phyloP scores from a whole-genome alignment of 192 early-diverging fungal genomes.

The Coemansia sp. region DNA sequence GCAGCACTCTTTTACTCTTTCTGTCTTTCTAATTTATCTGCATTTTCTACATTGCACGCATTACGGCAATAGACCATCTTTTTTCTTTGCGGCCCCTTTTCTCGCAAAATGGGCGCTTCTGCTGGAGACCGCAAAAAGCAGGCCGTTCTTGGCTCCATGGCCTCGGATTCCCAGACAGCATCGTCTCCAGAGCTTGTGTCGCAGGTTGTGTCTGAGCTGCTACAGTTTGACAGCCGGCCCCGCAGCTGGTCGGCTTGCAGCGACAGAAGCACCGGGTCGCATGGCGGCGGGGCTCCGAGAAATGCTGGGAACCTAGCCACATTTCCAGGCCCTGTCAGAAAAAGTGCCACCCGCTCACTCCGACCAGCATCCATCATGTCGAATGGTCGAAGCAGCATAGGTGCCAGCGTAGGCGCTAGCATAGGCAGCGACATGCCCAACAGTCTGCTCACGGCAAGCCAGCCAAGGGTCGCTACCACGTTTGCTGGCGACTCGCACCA shows the following conservation, averaged over 20 bases:
- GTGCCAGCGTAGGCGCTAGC: not conserved
- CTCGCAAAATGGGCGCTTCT: slow-evolving; percentile 6
- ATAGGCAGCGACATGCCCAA: slow-evolving; percentile 2
- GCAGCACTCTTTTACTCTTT: not conserved
- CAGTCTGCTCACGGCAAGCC: slow-evolving; percentile 15
- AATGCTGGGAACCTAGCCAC: not conserved
- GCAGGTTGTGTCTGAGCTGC: slow-evolving; percentile 22
- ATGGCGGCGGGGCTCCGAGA: not conserved
- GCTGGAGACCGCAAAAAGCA: slow-evolving; percentile 7
- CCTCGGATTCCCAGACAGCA: slow-evolving; percentile 19
- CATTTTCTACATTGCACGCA: slow-evolving; percentile 7
- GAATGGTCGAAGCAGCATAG: slow-evolving; percentile 7
- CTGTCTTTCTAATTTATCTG: not conserved
- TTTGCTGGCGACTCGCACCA: slow-evolving; percentile 18
- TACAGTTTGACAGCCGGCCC: slow-evolving; percentile 33
- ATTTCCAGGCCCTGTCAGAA: not conserved
- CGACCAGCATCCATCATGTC: slow-evolving; percentile 29
- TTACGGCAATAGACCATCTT: slow-evolving; percentile 1
- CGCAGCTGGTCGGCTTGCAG: slow-evolving; percentile 43
- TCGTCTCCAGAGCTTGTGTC: slow-evolving; percentile 40
- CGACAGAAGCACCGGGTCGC: slow-evolving; percentile 3
- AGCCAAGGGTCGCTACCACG: slow-evolving; percentile 30
- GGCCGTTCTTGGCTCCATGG: slow-evolving; percentile 13
- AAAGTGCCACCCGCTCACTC: slow-evolving; percentile 7
- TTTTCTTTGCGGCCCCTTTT: slow-evolving; percentile 2